A percentile compares a stretch with the other conserved stretches of the same genome.
Conservation (phyloP, 352 stramenopile species). For the Pythium guiyangense region DNA sequence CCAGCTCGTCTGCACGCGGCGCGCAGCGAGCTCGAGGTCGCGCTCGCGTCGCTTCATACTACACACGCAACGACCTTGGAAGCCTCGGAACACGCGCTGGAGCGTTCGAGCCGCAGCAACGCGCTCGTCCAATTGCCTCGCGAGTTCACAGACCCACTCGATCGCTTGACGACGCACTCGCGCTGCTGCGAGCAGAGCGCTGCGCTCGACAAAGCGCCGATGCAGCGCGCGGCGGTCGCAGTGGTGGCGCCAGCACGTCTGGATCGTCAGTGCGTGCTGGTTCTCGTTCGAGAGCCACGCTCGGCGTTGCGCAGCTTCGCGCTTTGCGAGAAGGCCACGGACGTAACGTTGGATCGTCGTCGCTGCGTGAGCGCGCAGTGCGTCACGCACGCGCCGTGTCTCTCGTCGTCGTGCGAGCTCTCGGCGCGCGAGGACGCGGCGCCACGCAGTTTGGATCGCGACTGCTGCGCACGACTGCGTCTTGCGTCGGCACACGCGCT, state of each 20-base stretch:
- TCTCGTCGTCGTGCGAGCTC: slow-evolving; percentile 15
- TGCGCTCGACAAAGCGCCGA: slow-evolving; percentile 23
- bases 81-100: slow-evolving; percentile 35
- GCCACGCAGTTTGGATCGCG: slow-evolving; percentile 33
- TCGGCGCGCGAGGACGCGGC: slow-evolving; percentile 17
- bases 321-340: slow-evolving; percentile 22
- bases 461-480: slow-evolving; percentile 18
- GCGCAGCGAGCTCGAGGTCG: slow-evolving; percentile 25
- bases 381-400: slow-evolving; percentile 1
- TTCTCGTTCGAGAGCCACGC: slow-evolving; percentile 20
- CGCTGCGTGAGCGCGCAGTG: slow-evolving; percentile 17
- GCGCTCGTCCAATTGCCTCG: slow-evolving; percentile 3
- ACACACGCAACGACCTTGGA: slow-evolving; percentile 24
- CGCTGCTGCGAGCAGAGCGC: slow-evolving; percentile 23
- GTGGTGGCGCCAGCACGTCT: slow-evolving; percentile 24
- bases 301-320: slow-evolving; percentile 2
- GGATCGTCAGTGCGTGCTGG: slow-evolving; percentile 9
- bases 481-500: slow-evolving; percentile 21
- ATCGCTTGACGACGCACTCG: slow-evolving; percentile 16
- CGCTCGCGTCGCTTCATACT: slow-evolving; percentile 9
- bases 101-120: slow-evolving; percentile 23
- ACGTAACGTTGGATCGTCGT: slow-evolving; percentile 23
- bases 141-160: slow-evolving; percentile 19
- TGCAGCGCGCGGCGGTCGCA: slow-evolving; percentile 12
- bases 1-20: slow-evolving; percentile 46